These are phyloP conservation scores for Hordeum marinum DNA, from an alignment of 176 grass and related monocot genomes.

Conservation along the genomic window DNA sequence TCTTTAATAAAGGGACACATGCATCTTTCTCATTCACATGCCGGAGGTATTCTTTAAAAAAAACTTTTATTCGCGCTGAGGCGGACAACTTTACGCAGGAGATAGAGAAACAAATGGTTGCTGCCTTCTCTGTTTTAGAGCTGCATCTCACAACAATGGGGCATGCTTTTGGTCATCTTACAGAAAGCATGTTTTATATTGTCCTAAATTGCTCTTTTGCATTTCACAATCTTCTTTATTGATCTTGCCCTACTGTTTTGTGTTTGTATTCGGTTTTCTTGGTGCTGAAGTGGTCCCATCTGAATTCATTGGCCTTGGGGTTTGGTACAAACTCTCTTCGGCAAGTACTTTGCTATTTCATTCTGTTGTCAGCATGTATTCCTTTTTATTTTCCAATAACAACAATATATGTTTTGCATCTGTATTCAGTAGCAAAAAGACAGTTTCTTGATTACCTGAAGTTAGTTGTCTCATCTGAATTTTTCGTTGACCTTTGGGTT, in stretches of 20 bases:
- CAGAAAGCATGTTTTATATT: no score
- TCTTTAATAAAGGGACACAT: no score
- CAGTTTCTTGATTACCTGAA: no score
- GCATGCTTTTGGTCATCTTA: not conserved
- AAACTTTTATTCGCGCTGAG: not conserved
- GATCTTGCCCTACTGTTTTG: not conserved
- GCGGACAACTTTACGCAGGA: not conserved
- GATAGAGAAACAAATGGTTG: not conserved
- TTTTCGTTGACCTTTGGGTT: no score
- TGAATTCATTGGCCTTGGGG: not conserved
- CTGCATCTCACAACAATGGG: not conserved
- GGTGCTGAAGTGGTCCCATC: not conserved
- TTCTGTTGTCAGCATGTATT: not conserved
- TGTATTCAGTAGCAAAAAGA: no score
- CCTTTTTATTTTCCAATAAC: not conserved
- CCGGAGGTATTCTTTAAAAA: no score
- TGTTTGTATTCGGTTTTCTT: not conserved
- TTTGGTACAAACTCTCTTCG: not conserved
- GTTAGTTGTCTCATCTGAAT: no score
- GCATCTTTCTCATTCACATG: no score
- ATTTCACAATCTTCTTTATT: not conserved
- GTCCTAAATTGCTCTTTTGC: not conserved
- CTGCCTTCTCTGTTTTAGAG: not conserved
- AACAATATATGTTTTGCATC: no score
- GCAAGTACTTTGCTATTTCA: not conserved